Base-by-base conservation (phyloP, 2,329 filamentous ascomycete species). In the Xylaria sp. region DNA sequence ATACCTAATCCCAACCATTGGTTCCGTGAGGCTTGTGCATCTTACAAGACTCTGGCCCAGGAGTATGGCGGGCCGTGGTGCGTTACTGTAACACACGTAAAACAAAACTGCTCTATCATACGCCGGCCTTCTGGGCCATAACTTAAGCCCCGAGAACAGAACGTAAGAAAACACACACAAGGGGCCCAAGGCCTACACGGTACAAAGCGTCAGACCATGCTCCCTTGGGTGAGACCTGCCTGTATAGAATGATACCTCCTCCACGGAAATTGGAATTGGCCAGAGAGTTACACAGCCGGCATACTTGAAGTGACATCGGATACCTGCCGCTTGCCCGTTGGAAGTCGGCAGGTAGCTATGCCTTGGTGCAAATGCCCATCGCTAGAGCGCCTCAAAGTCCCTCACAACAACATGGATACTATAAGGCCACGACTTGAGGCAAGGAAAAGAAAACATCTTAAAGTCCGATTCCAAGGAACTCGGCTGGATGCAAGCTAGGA, bases 1-100 rank as follows among this genome's bases (percentile, higher is more conserved):
- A 24, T 51, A 61, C 63, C 63, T 59, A 59, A 48, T 60, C 3
- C 30, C 24, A 69, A 24, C 30, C 36, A 63, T 63, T 63, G 54
- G 54, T 50, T 55, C 8, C 4, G 34, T 55, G 21, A 67, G 62
- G 65, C 61, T 68, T 39, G 30, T 48, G 36, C 39, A 54, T 57
- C 55, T 42, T 51, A 48, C 50, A 53, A 56, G 34, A 61, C 34
- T n/a, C 32, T 47, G 39, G 55, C 54, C 4, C 53, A 45, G 59
- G 54, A 61, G 36, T 4, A 27, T 14, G 57, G 42, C 56, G 45
- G 56, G 39, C 32, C 57, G 64, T 50, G 48, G 48, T 30, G 50
- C 11, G 39, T 19, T 60, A 12, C 39, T 65, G 51, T 48, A 57
- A 55, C 51, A 54, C 59, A 30, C 48, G 27, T 50, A 47, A 17